phyloP scores from a whole-genome alignment of 2,329 filamentous ascomycete species.

The Fusarium duplospermum region DNA sequence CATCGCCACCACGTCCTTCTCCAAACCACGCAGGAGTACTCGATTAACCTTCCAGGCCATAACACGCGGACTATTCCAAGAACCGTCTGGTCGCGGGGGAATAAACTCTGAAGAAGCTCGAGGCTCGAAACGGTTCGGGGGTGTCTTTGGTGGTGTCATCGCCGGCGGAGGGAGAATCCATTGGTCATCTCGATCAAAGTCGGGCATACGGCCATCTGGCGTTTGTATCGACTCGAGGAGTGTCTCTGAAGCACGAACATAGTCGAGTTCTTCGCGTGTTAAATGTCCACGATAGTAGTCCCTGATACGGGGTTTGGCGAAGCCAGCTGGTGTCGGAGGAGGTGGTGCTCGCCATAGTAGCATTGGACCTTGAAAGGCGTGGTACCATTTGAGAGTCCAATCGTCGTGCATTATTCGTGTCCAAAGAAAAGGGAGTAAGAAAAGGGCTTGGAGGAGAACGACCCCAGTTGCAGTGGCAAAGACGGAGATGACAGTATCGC shows the following conservation, averaged over 20 bases:
- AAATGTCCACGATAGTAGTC: constrained; percentile 63
- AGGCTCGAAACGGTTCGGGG: constrained; percentile 15
- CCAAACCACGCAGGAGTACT: constrained; percentile 58
- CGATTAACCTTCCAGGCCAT: constrained; percentile 55
- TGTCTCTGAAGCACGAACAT: constrained; percentile 49
- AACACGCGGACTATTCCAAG: constrained; percentile 56
- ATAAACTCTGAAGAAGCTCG: constrained; percentile 39
- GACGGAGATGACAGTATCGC: constrained; percentile 50
- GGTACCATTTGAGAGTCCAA: constrained; percentile 61
- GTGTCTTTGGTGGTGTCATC: constrained; percentile 27
- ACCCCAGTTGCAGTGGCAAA: constrained; percentile 58
- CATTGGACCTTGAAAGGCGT: constrained; percentile 60
- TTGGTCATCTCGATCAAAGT: constrained; percentile 47
- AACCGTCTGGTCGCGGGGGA: constrained; percentile 50
- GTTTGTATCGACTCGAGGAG: constrained; percentile 51
- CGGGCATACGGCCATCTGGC: constrained; percentile 30
- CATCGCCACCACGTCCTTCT: constrained; percentile 60
- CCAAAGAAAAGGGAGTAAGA: constrained; percentile 66
- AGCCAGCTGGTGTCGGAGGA: constrained; percentile 51
- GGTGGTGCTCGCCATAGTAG: constrained; percentile 55
- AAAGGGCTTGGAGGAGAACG: constrained; percentile 55
- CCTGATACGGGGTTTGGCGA: constrained; percentile 56
- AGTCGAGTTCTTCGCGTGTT: constrained; percentile 58
- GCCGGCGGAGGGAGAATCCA: constrained; percentile 49
- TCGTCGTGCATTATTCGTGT: constrained; percentile 63